Base-by-base conservation (phyloP, 1,139 yeast species). In the Lodderomyces theae region DNA sequence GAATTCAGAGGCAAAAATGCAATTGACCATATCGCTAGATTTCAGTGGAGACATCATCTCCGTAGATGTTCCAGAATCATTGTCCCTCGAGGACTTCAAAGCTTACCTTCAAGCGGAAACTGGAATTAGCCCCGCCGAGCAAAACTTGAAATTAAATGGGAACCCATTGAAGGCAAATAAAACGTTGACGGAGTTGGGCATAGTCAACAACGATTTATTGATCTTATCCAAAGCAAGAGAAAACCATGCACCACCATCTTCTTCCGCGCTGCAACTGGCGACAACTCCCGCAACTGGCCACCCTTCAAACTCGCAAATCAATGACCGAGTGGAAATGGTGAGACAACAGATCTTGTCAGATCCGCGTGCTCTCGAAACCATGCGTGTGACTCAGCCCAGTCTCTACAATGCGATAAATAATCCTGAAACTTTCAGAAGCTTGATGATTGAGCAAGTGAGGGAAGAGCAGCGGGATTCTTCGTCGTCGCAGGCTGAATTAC, bases 71-170 rank as follows among this genome's bases (percentile, higher is more conserved):
- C 79, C 89, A 2, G 77, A 68, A 1, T 83, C 83, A 15, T 75
- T 89, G 68, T 57, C 79, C 0, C 58, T 88, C 7, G 72, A 61
- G 11, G 96, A 89, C 57, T 75, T 90, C 52, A 73, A 79, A 46
- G 95, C 95, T 0, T 82, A 85, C 49, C 59, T 90, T 5, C 88
- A 82, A 49, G 82, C 88, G 2, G 96, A 89, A 54, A 76, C 88
- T 16, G 74, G 69, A 18, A 72, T 83, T 28, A 67, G 69, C 5
- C 67, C 78, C 3, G 47, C 51, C 0, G 53, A 63, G 17, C 86
- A 82, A 54, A 60, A 71, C 11, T 52, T 86, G 39, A 58, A 67
- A 23, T 69, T 66, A 51, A 70, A 82, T 48, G 76, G 77, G 40
- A 64, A 63, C 29, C 54, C 64, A 5, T 52, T 86, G 31, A 59